Conservation (phyloP, 176 grass and related monocot species). For the barley (Hordeum vulgare) region DNA sequence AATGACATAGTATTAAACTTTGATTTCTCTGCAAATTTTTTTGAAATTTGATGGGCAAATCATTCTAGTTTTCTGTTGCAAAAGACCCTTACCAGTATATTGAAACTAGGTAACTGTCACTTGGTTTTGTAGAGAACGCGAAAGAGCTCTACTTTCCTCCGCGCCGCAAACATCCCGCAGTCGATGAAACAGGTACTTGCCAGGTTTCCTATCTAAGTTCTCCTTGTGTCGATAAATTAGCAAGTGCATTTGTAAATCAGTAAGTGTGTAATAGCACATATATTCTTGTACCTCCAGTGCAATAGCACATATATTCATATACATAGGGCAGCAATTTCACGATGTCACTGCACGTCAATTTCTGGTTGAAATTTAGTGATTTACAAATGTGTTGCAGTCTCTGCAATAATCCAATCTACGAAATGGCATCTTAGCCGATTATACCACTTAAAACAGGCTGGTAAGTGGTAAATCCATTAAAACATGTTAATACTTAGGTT, state of each 20-base stretch:
- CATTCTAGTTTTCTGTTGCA: conserved; percentile 10
- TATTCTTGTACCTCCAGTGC: no score
- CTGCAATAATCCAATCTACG: neutral
- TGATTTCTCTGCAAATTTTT: neutral
- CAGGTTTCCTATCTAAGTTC: neutral
- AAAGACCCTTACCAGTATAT: neutral
- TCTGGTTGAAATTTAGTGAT: no score
- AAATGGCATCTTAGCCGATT: neutral
- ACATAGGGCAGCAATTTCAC: no score
- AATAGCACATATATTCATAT: no score
- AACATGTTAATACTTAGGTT: neutral
- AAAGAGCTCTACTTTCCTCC: neutral
- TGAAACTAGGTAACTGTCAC: neutral
- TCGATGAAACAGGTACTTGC: neutral
- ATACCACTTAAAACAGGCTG: neutral
- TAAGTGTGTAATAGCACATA: no score
- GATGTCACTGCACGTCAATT: no score
- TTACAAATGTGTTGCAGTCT: neutral
- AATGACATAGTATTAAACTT: neutral
- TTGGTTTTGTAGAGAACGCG: neutral
- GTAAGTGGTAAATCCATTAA: neutral
- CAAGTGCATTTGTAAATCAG: neutral
- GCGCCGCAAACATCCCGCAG: neutral
- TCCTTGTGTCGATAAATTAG: neutral
- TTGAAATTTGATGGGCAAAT: neutral